Conservation (phyloP, 108 stramenopile species). For the Fragilaria crotonensis region DNA sequence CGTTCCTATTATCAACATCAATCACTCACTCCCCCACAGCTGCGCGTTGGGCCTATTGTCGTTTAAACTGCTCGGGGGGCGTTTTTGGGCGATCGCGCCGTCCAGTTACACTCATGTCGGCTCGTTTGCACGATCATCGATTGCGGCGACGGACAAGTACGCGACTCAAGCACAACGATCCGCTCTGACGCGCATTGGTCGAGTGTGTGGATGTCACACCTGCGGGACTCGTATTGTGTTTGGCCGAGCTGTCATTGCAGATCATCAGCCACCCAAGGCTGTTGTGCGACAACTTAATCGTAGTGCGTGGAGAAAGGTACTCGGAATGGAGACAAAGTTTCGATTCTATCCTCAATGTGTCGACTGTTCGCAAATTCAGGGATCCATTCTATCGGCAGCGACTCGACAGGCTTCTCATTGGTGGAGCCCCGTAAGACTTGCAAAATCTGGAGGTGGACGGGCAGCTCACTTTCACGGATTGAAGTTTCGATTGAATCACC, state of each 20-base stretch:
- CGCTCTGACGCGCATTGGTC: conserved; percentile 48
- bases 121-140: conserved; percentile 56
- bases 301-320: conserved; percentile 35
- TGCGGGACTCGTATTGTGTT: conserved; percentile 64
- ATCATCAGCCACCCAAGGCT: conserved; percentile 85
- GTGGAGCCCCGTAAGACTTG: conserved; percentile 34
- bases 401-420: conserved; percentile 5
- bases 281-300: conserved; percentile 63
- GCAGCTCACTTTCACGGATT: conserved; percentile 58
- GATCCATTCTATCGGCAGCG: conserved; percentile 52
- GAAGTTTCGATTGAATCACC: conserved; percentile 49
- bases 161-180: conserved; percentile 54
- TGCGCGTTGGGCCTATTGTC: conserved; percentile 59
- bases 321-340: conserved; percentile 42
- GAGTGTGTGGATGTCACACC: conserved; percentile 74
- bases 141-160: conserved; percentile 58
- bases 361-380: conserved; percentile 66
- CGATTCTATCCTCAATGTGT: conserved; percentile 83
- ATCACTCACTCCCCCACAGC: too few relatives aligned
- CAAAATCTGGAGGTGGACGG: conserved; percentile 55
- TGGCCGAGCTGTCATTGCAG: conserved; percentile 34
- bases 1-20: not conserved
- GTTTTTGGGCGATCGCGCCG: conserved; percentile 74
- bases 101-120: conserved; percentile 69
- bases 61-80: conserved; percentile 67